These are phyloP conservation scores for Fusarium succisae DNA, from an alignment of 2,329 filamentous ascomycete genomes.

Conservation along the genomic window DNA sequence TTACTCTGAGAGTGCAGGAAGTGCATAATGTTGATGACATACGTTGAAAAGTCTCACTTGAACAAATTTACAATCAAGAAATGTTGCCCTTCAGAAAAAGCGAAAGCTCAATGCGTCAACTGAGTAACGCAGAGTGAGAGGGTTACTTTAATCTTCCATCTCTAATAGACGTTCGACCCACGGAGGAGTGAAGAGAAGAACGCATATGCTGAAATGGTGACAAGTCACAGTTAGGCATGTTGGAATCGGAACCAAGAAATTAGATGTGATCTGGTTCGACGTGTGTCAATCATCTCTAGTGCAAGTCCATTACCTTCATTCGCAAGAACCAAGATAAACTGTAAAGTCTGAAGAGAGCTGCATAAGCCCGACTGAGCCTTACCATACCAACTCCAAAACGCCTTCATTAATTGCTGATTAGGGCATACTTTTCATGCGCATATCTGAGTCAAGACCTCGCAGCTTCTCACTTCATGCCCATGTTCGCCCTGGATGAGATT, in stretches of 20 bases:
- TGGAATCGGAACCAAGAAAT: not conserved
- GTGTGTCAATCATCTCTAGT: not conserved
- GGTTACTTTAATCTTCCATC: conserved; percentile 61
- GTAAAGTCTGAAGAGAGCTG: not conserved
- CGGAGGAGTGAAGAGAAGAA: conserved; percentile 58
- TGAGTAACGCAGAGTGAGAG: conserved; percentile 62
- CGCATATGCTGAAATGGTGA: conserved; percentile 65
- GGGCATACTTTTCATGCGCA: not conserved
- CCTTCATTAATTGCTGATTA: conserved; percentile 4
- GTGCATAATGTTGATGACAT: not conserved
- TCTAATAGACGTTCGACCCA: conserved; percentile 65
- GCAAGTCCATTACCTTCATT: conserved; percentile 29
- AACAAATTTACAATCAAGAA: not conserved
- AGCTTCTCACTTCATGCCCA: conserved; percentile 48
- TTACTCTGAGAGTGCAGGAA: not conserved
- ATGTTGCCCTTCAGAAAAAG: conserved; percentile 60
- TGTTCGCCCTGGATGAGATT: conserved; percentile 48
- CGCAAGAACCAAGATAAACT: conserved; percentile 13
- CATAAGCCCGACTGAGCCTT: conserved; percentile 6
- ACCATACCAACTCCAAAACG: conserved; percentile 33
- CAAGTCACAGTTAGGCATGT: conserved; percentile 7
- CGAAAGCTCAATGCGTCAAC: conserved; percentile 55
- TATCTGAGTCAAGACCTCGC: not conserved
- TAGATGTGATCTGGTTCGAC: not conserved
- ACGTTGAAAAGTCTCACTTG: not conserved